phyloP scores from a whole-genome alignment of 331 rosid genomes.

The Phaseolus coccineus region DNA sequence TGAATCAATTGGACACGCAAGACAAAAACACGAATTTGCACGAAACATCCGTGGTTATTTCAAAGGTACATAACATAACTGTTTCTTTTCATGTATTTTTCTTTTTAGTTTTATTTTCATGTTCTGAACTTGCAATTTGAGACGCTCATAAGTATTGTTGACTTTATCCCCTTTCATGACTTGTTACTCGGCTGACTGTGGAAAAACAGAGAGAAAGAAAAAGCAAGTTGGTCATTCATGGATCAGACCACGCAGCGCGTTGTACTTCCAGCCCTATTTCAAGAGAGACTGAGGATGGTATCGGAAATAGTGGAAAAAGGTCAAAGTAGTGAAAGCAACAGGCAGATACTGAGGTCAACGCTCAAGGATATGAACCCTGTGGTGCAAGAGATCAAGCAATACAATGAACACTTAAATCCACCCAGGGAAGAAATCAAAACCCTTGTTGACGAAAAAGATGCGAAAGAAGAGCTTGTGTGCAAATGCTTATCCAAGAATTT shows the following conservation, averaged over 20 bases:
- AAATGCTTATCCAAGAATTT: not conserved
- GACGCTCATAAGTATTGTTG: not conserved
- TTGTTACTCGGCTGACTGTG: not conserved
- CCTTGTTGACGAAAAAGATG: slow-evolving; percentile 22
- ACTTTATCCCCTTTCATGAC: not conserved
- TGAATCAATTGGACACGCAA: not conserved
- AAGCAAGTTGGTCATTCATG: slow-evolving; percentile 11
- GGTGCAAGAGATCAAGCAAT: slow-evolving; percentile 34
- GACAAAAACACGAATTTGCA: not conserved
- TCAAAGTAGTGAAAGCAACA: not conserved
- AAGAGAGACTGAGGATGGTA: not conserved
- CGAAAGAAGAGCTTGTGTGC: not conserved
- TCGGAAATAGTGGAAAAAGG: slow-evolving; percentile 12
- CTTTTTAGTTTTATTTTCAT: not conserved
- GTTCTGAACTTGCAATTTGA: not conserved
- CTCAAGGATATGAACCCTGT: not conserved
- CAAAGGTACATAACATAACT: not conserved
- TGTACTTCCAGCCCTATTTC: not conserved
- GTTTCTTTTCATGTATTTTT: not conserved
- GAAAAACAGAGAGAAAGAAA: not conserved
- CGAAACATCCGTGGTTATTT: not conserved
- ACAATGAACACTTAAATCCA: slow-evolving; percentile 23
- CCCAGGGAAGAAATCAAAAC: slow-evolving; percentile 25
- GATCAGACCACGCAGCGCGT: slow-evolving; percentile 16
- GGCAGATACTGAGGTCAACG: not conserved